Conservation (phyloP, 2,329 filamentous ascomycete genomes). For the Geosmithia morbida region DNA sequence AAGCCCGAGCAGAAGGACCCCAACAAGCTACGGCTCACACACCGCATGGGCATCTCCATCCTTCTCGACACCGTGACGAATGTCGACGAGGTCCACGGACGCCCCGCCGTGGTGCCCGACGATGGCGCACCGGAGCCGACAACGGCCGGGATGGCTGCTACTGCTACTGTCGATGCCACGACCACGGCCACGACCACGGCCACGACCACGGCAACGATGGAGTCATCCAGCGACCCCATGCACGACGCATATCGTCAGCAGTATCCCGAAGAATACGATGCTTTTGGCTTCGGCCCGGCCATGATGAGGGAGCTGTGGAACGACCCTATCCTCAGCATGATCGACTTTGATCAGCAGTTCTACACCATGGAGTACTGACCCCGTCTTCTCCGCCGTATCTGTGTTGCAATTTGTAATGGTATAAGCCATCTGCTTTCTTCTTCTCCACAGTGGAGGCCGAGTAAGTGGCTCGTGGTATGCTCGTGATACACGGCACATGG, state of each 20-base stretch:
- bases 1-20: slow-evolving; percentile 7
- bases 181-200: too few relatives aligned
- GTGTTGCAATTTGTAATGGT: too few relatives aligned
- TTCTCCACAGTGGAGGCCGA: too few relatives aligned
- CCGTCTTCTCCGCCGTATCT: too few relatives aligned
- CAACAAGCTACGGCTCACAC: slow-evolving; percentile 5
- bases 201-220: too few relatives aligned
- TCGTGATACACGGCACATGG: too few relatives aligned
- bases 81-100: slow-evolving; percentile 7
- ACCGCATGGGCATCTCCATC: slow-evolving; percentile 11
- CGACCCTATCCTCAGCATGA: slow-evolving; percentile 5
- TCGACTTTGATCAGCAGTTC: neutral
- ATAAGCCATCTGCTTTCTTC: too few relatives aligned
- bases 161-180: neutral
- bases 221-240: too few relatives aligned
- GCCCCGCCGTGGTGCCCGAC: slow-evolving; percentile 4
- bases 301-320: slow-evolving; percentile 8
- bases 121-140: neutral
- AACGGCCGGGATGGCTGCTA: too few relatives aligned
- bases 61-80: slow-evolving; percentile 9
- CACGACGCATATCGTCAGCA: neutral
- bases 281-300: neutral
- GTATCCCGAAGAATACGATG: neutral
- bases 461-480: too few relatives aligned
- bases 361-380: neutral